A percentile compares a stretch with the other conserved stretches of the same genome.
Conservation (phyloP, 2,329 filamentous ascomycete genomes). For the Torrubiella hemipterigena region DNA sequence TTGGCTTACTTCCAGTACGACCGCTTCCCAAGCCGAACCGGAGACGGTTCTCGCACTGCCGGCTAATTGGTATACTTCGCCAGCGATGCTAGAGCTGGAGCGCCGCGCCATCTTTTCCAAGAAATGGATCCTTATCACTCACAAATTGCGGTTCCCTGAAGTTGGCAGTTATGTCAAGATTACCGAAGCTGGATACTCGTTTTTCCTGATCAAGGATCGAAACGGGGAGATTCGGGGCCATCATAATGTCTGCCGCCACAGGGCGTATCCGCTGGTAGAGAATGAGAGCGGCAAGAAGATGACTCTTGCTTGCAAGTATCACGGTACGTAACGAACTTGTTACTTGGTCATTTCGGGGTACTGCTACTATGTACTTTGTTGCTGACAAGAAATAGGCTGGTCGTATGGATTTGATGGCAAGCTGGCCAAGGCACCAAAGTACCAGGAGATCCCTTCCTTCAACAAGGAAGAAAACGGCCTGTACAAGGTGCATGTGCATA, state of each 20-base stretch:
- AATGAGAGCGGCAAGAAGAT: constrained; percentile 31
- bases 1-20: too few species aligned
- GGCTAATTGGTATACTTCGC: constrained; percentile 30
- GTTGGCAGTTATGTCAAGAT: constrained; percentile 39
- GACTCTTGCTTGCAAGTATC: constrained; percentile 43
- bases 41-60: constrained; percentile 25
- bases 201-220: constrained; percentile 34
- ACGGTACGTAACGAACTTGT: too few species aligned
- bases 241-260: constrained; percentile 47
- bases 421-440: constrained; percentile 43
- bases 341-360: too few species aligned
- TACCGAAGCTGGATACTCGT: constrained; percentile 36
- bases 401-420: constrained; percentile 41
- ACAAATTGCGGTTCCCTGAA: constrained; percentile 32
- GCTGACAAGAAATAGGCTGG: too few species aligned
- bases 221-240: constrained; percentile 37
- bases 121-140: constrained; percentile 35
- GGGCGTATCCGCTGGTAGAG: constrained; percentile 41
- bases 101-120: constrained; percentile 36
- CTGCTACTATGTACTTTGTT: too few species aligned
- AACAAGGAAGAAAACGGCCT: constrained; percentile 38
- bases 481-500: constrained; percentile 34
- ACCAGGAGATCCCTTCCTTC: constrained; percentile 38
- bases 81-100: constrained; percentile 37
- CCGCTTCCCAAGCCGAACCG: too few species aligned